phyloP scores from a whole-genome alignment of 352 stramenopile species.

The Phytophthora pistaciae region DNA sequence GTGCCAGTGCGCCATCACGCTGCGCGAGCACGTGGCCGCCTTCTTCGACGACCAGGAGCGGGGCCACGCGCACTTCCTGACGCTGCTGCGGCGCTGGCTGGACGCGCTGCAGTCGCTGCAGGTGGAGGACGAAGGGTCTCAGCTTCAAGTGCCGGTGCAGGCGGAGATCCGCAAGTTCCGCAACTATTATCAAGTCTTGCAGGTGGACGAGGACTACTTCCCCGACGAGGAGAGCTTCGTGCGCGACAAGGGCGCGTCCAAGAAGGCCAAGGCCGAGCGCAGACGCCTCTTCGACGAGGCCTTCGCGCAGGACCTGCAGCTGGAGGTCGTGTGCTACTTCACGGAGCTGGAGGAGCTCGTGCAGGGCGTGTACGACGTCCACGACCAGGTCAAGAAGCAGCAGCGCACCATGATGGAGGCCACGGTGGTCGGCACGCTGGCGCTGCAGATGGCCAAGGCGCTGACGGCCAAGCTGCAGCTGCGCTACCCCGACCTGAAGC shows the following conservation, averaged over 20 bases:
- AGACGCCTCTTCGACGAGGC: constrained; percentile 26
- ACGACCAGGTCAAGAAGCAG: constrained; percentile 34
- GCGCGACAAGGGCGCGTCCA: not conserved
- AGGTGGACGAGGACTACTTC: constrained; percentile 17
- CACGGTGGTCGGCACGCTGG: constrained; percentile 30
- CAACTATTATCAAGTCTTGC: constrained; percentile 34
- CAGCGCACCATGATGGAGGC: constrained; percentile 40
- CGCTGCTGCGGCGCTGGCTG: too few species aligned
- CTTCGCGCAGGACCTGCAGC: constrained; percentile 31
- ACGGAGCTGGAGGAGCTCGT: constrained; percentile 30
- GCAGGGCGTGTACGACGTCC: constrained; percentile 23
- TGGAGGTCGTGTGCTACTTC: constrained; percentile 31
- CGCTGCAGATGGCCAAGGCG: constrained; percentile 17
- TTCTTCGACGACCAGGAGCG: constrained; percentile 13
- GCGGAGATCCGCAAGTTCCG: constrained; percentile 8
- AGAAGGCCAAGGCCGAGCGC: constrained; percentile 3
- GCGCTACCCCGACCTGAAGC: constrained; percentile 21
- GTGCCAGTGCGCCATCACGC: constrained; percentile 25
- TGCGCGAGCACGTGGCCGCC: constrained; percentile 19
- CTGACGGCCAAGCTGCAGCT: constrained; percentile 30
- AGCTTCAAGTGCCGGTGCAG: not conserved
- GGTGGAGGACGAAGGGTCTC: constrained; percentile 4
- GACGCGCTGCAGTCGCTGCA: too few species aligned
- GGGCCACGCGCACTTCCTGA: too few species aligned
- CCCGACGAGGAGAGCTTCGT: not conserved